Evolutionary conservation across 805 yeast genomes (phyloP).

Genomic region (Candida maltosa): DNA sequence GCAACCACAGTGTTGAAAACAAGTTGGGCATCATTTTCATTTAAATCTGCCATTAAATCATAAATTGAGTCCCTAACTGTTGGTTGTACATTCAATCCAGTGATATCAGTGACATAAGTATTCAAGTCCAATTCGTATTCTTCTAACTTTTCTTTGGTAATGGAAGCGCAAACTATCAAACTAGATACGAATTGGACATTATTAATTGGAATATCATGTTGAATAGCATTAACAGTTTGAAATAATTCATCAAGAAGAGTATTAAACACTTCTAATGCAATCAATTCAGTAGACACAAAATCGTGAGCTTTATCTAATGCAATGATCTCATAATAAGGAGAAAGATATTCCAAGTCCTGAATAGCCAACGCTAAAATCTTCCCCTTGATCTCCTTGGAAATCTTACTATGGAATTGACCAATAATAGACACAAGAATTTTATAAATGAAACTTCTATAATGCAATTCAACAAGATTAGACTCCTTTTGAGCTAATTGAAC

Average conservation of each 20-base stretch:
- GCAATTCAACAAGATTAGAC: background rate
- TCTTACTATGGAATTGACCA: slow-evolving; percentile 25
- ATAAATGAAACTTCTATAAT: slow-evolving; percentile 26
- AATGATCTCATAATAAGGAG: slow-evolving; percentile 11
- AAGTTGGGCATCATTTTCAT: slow-evolving; percentile 33
- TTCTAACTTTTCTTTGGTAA: slow-evolving; percentile 41
- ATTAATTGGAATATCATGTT: slow-evolving; percentile 19
- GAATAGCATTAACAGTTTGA: slow-evolving; percentile 28
- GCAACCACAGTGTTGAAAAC: slow-evolving; percentile 13
- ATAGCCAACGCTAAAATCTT: slow-evolving; percentile 13
- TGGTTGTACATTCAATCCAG: slow-evolving; percentile 57
- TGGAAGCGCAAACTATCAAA: slow-evolving; percentile 34
- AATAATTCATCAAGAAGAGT: slow-evolving; percentile 27
- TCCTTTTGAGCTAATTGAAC: slow-evolving; percentile 11
- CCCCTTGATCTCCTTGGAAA: slow-evolving; percentile 15
- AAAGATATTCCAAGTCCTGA: slow-evolving; percentile 20
- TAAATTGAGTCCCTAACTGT: slow-evolving; percentile 59
- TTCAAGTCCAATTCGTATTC: slow-evolving; percentile 64
- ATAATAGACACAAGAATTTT: slow-evolving; percentile 19
- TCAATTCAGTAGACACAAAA: slow-evolving; percentile 7
- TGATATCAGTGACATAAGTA: slow-evolving; percentile 65
- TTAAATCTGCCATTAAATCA: slow-evolving; percentile 53
- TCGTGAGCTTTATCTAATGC: slow-evolving; percentile 10
- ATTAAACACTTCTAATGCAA: slow-evolving; percentile 15
- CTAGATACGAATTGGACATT: slow-evolving; percentile 19